A percentile compares a stretch with the other conserved stretches of the same genome.
Evolutionary conservation across 2,329 filamentous ascomycete species (phyloP).

Genomic region (Clarireedia sp.): DNA sequence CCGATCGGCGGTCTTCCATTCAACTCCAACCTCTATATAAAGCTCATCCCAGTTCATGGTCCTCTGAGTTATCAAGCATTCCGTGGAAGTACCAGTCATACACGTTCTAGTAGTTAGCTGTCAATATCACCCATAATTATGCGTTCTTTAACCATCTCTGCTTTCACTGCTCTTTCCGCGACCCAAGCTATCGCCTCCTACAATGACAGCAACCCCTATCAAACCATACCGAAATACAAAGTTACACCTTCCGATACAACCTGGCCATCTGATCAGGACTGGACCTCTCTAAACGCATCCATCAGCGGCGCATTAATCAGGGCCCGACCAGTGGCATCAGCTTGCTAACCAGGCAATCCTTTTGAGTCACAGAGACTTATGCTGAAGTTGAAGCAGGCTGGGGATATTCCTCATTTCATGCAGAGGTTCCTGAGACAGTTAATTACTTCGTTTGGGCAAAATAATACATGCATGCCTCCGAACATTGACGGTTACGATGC

Average conservation of each 20-base stretch:
- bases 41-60: no score
- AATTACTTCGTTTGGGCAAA: constrained; percentile 31
- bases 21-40: no score
- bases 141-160: no score
- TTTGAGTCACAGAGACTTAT: constrained; percentile 23
- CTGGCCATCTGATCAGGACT: constrained; percentile 29
- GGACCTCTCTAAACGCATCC: constrained; percentile 29
- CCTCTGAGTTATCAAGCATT: no score
- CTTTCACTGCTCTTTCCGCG: no score
- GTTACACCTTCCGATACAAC: constrained; percentile 18
- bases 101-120: no score
- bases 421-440: constrained; percentile 27
- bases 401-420: constrained; percentile 31
- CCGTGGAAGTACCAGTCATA: no score
- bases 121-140: no score
- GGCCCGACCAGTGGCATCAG: constrained; percentile 27
- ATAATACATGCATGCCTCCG: constrained; percentile 36
- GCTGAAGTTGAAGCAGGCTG: constrained; percentile 24
- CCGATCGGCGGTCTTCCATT: no score
- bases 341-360: constrained; percentile 28
- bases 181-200: no score
- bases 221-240: not conserved
- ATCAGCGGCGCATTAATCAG: constrained; percentile 29
- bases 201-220: no score
- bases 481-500: not conserved